phyloP scores from a whole-genome alignment of 345 rosid species.

The Raphanus sativus region DNA sequence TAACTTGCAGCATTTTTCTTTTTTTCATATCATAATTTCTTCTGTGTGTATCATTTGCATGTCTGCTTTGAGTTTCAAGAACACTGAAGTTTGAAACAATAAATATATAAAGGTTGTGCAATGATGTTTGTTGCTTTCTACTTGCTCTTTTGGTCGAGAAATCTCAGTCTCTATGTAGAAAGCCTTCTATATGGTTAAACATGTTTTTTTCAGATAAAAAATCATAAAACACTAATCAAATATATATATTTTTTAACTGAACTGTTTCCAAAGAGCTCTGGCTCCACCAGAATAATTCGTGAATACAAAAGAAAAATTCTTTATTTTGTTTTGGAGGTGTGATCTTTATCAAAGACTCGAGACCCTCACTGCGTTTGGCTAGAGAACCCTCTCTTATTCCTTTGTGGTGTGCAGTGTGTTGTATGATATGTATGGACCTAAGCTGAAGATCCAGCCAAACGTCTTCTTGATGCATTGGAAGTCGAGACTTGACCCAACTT shows the following conservation, averaged over 20 bases:
- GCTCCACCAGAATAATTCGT: not conserved
- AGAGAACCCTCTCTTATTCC: conserved; percentile 23
- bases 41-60: conserved; percentile 1
- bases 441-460: conserved; percentile 69
- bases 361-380: not conserved
- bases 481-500: conserved; percentile 66
- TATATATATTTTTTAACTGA: not conserved
- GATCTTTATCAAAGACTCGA: not conserved
- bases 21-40: no score
- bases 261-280: not conserved
- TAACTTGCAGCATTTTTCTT: no score
- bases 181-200: no score
- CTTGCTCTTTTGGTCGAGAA: not conserved
- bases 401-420: conserved; percentile 1
- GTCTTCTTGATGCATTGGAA: conserved; percentile 81
- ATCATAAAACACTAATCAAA: not conserved
- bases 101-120: not conserved
- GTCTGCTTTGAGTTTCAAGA: conserved; percentile 12
- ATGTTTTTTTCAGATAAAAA: not conserved
- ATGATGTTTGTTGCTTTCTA: not conserved
- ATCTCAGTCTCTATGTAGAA: not conserved
- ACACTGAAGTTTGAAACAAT: not conserved
- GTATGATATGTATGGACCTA: conserved; percentile 16
- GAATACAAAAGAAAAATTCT: not conserved
- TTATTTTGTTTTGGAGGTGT: not conserved